Percentiles rank a stretch among this genome's conserved stretches.
These are phyloP conservation scores for Bassia scoparia DNA, from an alignment of 148 eudicot genomes.

Conservation along the genomic window DNA sequence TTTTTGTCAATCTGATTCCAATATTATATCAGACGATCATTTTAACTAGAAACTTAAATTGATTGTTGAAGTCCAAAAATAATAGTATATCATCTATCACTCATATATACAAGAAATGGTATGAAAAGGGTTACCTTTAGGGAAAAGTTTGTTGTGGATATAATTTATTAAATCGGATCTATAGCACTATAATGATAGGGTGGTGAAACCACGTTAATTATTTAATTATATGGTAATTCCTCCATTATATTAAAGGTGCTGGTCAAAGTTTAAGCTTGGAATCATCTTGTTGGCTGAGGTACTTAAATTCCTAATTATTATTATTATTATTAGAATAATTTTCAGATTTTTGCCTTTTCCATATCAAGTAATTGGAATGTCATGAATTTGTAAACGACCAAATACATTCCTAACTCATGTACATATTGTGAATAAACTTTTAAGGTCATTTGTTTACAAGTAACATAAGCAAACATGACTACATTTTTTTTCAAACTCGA, in stretches of 20 bases:
- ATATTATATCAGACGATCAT: too few relatives aligned
- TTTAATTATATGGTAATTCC: conserved; percentile 1
- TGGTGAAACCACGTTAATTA: neutral
- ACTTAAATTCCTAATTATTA: neutral
- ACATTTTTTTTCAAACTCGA: neutral
- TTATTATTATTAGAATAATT: neutral
- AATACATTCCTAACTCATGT: neutral
- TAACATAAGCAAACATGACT: too few relatives aligned
- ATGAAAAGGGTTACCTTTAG: neutral
- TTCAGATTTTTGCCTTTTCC: neutral
- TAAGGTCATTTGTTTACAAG: neutral
- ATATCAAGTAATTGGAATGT: neutral
- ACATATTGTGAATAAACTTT: neutral
- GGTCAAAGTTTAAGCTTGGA: conserved; percentile 16
- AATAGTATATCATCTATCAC: too few relatives aligned
- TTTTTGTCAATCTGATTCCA: too few relatives aligned
- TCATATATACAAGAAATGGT: too few relatives aligned
- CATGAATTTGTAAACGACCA: neutral
- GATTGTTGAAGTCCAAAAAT: too few relatives aligned
- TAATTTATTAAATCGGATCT: neutral
- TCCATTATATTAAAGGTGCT: neutral
- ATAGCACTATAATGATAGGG: conserved; percentile 8
- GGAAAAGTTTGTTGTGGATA: neutral
- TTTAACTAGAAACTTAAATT: too few relatives aligned
- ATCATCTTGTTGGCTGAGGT: conserved; percentile 18